phyloP scores from a whole-genome alignment of 108 stramenopile genomes.

The Nitzschia sp. region DNA sequence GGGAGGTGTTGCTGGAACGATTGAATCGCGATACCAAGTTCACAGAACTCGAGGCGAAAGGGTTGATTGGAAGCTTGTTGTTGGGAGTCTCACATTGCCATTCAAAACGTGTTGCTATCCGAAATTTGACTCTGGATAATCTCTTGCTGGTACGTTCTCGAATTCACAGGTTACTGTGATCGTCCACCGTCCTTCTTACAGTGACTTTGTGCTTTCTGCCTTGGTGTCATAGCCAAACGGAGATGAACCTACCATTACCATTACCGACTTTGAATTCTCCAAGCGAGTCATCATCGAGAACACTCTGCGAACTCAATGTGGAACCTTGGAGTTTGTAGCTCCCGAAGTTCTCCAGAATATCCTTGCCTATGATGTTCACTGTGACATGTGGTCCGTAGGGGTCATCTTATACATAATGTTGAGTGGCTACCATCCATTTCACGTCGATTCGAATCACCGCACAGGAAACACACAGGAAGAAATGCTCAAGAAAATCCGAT shows the following conservation, averaged over 20 bases:
- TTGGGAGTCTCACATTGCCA: constrained; percentile 75
- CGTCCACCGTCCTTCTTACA: constrained; percentile 8
- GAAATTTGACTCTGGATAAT: constrained; percentile 87
- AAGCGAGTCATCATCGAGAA: constrained; percentile 58
- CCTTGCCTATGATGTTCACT: constrained; percentile 74
- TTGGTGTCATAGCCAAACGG: constrained; percentile 24
- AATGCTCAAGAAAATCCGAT: constrained; percentile 60
- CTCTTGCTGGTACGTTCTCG: constrained; percentile 56
- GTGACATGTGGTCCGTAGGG: constrained; percentile 93
- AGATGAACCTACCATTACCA: constrained; percentile 75
- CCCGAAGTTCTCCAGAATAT: constrained; percentile 73
- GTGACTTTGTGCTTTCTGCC: constrained; percentile 39
- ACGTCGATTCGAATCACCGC: neutral
- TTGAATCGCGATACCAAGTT: constrained; percentile 69
- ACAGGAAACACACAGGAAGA: constrained; percentile 53
- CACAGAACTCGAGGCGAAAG: constrained; percentile 83
- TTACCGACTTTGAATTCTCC: constrained; percentile 97
- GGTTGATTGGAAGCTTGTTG: constrained; percentile 60
- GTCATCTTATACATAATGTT: constrained; percentile 89
- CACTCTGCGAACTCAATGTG: constrained; percentile 80
- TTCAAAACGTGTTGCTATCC: constrained; percentile 73
- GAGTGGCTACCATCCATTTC: constrained; percentile 63
- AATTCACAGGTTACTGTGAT: constrained; percentile 29
- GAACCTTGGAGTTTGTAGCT: constrained; percentile 89
- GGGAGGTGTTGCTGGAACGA: constrained; percentile 91